These are phyloP conservation scores for Termitomyces sp. DNA, from an alignment of 768 basidiomycete genomes.

Conservation along the genomic window DNA sequence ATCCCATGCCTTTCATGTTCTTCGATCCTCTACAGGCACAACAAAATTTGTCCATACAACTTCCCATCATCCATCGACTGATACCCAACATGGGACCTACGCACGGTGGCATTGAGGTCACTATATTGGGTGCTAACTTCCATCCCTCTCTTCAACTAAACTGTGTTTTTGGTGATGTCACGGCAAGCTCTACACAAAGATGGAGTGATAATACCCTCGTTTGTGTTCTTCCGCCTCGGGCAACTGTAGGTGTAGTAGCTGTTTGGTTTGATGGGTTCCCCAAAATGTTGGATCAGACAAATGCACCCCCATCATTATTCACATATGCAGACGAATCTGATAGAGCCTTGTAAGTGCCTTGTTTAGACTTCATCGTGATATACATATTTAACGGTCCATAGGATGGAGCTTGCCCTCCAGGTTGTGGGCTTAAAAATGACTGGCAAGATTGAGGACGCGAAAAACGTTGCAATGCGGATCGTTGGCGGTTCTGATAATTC, in stretches of 20 bases:
- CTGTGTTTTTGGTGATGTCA: slow-evolving; percentile 82
- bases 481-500: slow-evolving; percentile 68
- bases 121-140: slow-evolving; percentile 90
- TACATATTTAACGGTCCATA: slow-evolving; percentile 26
- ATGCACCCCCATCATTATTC: slow-evolving; percentile 61
- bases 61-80: slow-evolving; percentile 79
- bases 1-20: slow-evolving; percentile 57
- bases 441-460: slow-evolving; percentile 89
- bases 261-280: slow-evolving; percentile 85
- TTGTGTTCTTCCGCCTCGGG: slow-evolving; percentile 82
- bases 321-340: slow-evolving; percentile 92
- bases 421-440: slow-evolving; percentile 97
- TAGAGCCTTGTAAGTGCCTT: slow-evolving; percentile 67
- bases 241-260: slow-evolving; percentile 78
- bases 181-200: slow-evolving; percentile 79
- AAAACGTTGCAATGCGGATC: slow-evolving; percentile 90
- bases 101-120: slow-evolving; percentile 92
- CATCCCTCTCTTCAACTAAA: slow-evolving; percentile 65
- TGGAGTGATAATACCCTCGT: slow-evolving; percentile 95
- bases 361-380: slow-evolving; percentile 3
- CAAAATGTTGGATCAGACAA: slow-evolving; percentile 50
- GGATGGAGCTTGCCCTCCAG: slow-evolving; percentile 94
- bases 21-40: slow-evolving; percentile 50
- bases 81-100: slow-evolving; percentile 85
- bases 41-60: slow-evolving; percentile 43